Conservation (phyloP, 1,284 basidiomycete genomes). For the Sphaerobolus stellatus region DNA sequence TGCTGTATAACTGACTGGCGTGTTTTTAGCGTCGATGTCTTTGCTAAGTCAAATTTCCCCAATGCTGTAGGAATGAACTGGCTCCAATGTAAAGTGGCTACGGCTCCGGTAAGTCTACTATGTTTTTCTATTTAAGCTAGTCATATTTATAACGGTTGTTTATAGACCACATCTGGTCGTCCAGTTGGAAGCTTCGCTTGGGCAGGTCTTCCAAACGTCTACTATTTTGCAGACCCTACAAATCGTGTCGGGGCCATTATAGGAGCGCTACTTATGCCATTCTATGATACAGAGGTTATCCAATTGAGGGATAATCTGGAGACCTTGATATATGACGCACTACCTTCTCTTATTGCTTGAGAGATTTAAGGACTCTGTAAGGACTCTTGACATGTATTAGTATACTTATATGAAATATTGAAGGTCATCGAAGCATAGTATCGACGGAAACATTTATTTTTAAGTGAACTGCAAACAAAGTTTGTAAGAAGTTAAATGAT, state of each 20-base stretch:
- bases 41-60: neutral
- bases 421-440: neutral
- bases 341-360: neutral
- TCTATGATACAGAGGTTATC: neutral
- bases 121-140: neutral
- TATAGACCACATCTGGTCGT: conserved; percentile 1
- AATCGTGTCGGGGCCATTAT: neutral
- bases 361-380: too few relatives aligned
- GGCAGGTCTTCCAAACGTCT: neutral
- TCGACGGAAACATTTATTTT: too few relatives aligned
- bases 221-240: neutral
- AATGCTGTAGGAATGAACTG: neutral
- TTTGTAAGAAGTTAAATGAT: too few relatives aligned
- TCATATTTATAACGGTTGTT: neutral
- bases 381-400: too few relatives aligned
- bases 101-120: neutral
- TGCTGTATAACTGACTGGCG: neutral
- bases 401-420: neutral
- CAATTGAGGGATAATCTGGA: conserved; percentile 1
- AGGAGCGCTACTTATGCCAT: conserved; percentile 1
- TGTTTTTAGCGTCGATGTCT: neutral
- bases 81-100: conserved; percentile 1
- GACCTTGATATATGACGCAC: neutral
- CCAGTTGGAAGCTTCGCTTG: neutral
- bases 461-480: too few relatives aligned